Evolutionary conservation across 495 filamentous ascomycete species (phyloP), one percentile per base, ranked within the genome.

Genomic region (Podospora comata): DNA sequence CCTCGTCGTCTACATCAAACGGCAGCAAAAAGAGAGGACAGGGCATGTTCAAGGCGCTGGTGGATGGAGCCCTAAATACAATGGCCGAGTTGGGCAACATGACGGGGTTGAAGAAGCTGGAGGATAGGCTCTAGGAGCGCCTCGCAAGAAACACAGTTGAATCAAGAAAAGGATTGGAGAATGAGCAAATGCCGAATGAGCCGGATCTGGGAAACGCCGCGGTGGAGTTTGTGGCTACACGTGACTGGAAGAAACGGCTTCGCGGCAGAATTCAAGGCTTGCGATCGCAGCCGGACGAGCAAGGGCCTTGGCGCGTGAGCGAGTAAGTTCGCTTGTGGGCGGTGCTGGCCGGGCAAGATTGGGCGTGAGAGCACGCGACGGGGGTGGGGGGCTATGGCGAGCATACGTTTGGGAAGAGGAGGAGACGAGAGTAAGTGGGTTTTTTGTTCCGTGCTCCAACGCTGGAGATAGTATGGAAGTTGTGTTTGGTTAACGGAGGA

Each of bases 1-100:
- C 61, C 3, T 32, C 65, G 13, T 74, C 69, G 18, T 75, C 80
- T 1, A 77, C 77, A 11, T 75, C 74, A 30, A 79, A 82, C 34
- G 82, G 80, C 44, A 82, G 74, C 19, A 87, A 84, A 65, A 79
- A 75, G 48, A 88, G 87, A 69, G 88, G 88, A 62, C 90, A 92
- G 69, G 94, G 94, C 2, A 90, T 99, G 89, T 90, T 92, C 19
- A 97, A 97, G 80, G 91, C 92, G 11, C 80, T 93, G 68, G 91
- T 99, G 53, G 92, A 95, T 75, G 85, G 85, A 44, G 82, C 91
- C 18, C 84, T 89, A 61, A 88, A 90, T 19, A 92, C 86, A 83
- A 85, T 94, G 34, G 86, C 85, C 23, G 89, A 93, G 71, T 88
- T 88, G 34, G 89, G 87, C 23, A 87, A 91, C 73, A 73, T 91